These are phyloP conservation scores for Epichloe sp. DNA, from an alignment of 2,329 filamentous ascomycete genomes.

Conservation along the genomic window DNA sequence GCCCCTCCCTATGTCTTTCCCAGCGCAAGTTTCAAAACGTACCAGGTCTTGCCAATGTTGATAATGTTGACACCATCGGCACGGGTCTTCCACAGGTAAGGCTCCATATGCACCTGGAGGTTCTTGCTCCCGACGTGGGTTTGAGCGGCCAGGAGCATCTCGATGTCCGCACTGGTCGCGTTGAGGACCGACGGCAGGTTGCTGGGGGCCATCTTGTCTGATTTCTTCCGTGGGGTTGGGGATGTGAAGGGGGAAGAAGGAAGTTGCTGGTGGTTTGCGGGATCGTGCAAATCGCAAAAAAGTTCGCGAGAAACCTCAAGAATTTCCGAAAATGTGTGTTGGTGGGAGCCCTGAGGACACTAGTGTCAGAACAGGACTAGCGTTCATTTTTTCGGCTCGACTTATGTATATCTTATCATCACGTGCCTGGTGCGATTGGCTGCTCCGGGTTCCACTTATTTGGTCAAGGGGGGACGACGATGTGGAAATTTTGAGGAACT, in stretches of 20 bases:
- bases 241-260: constrained; percentile 16
- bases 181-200: constrained; percentile 95
- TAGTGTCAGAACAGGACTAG: constrained; percentile 16
- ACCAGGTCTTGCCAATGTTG: constrained; percentile 99
- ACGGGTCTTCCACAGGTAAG: constrained; percentile 99
- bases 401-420: constrained; percentile 3
- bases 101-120: constrained; percentile 98
- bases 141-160: constrained; percentile 97
- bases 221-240: constrained; percentile 23
- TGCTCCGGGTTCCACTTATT: neutral
- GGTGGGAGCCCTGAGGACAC: constrained; percentile 21
- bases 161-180: constrained; percentile 95
- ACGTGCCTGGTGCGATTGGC: constrained; percentile 21
- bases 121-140: constrained; percentile 97
- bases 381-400: neutral
- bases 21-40: constrained; percentile 25
- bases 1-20: too few species aligned
- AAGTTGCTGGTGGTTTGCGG: constrained; percentile 12
- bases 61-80: constrained; percentile 96
- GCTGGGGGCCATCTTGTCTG: constrained; percentile 79
- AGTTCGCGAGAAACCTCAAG: constrained; percentile 27
- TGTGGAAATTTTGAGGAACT: constrained; percentile 22
- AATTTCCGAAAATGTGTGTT: constrained; percentile 28
- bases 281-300: constrained; percentile 20
- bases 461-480: neutral